A percentile compares a stretch with the other conserved stretches of the same genome.
These are phyloP conservation scores for Hypoxylon lienhwacheense DNA, from an alignment of 495 filamentous ascomycete species.

Conservation along the genomic window DNA sequence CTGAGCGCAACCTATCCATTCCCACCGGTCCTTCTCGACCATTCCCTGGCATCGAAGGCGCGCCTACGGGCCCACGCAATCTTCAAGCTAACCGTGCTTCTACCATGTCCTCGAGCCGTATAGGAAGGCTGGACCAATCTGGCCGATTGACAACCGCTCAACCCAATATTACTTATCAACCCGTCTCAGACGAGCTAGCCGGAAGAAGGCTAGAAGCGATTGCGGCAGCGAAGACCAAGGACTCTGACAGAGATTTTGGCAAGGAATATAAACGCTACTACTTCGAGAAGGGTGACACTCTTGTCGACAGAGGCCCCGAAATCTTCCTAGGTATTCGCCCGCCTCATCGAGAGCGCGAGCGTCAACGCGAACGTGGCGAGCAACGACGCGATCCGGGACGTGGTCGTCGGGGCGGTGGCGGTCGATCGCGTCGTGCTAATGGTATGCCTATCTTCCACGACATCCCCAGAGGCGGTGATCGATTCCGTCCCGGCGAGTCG, in stretches of 20 bases:
- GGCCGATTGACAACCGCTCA: constrained; percentile 33
- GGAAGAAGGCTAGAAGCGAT: constrained; percentile 69
- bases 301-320: constrained; percentile 79
- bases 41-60: constrained; percentile 44
- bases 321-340: constrained; percentile 60
- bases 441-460: constrained; percentile 34
- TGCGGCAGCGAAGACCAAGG: constrained; percentile 54
- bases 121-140: constrained; percentile 15
- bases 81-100: constrained; percentile 22
- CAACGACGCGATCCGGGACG: constrained; percentile 17
- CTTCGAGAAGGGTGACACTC: constrained; percentile 69
- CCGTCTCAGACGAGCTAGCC: constrained; percentile 56
- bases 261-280: constrained; percentile 73
- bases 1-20: constrained; percentile 34
- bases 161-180: constrained; percentile 48
- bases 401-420: constrained; percentile 29
- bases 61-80: constrained; percentile 47
- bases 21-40: constrained; percentile 47
- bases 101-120: constrained; percentile 10
- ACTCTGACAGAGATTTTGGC: constrained; percentile 51
- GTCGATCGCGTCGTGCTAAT: constrained; percentile 27
- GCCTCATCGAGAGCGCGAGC: constrained; percentile 47
- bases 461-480: constrained; percentile 37
- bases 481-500: constrained; percentile 32
- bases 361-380: constrained; percentile 20